Base-by-base conservation (phyloP, 2,329 filamentous ascomycete genomes). In the Metarhizium sp. region DNA sequence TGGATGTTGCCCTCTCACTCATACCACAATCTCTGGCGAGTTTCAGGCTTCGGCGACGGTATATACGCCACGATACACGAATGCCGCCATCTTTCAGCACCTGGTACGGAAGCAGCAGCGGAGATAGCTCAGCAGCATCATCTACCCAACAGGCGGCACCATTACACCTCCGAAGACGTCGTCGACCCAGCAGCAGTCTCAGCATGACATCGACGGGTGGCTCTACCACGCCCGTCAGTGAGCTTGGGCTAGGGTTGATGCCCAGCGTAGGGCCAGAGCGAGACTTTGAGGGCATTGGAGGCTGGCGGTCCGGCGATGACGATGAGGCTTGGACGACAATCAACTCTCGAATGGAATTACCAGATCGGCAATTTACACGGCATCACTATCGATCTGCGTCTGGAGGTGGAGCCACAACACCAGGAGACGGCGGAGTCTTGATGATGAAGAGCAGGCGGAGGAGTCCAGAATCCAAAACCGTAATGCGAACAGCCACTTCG, bases 231-330 rank as follows among this genome's bases (percentile, higher is more conserved):
- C 66, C 68, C 11, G 59, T 67, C 50, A 68, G 69, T 57, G 67
- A 75, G 29, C 67, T 64, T 50, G 65, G 69, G 7, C 62, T 75
- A 47, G 69, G 73, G 6, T 62, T 80, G 16, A 68, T 74, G 14
- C 73, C 77, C 7, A 78, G 74, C 57, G 66, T 78, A 38, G 79
- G 79, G 0, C 67, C 78, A 3, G 75, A 78, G 53, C 70, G 81
- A 34, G 81, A 84, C 62, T 84, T 78, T 59, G 81, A 84, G 60
- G 81, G 81, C 7, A 67, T 84, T 2, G 81, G 81, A 18, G 81
- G 81, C 2, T 84, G 80, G 79, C 70, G 79, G 50, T 59, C 81
- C 16, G 66, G 68, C 13, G 63, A 65, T 38, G 73, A 77, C 54
- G 75, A 79, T 32, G 69, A 76, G 43, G 61, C 72, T 36, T 81